A percentile compares a stretch with the other conserved stretches of the same genome.
Evolutionary conservation across 2,329 filamentous ascomycete genomes (phyloP).

Genomic region (Harringtonia lauricola): DNA sequence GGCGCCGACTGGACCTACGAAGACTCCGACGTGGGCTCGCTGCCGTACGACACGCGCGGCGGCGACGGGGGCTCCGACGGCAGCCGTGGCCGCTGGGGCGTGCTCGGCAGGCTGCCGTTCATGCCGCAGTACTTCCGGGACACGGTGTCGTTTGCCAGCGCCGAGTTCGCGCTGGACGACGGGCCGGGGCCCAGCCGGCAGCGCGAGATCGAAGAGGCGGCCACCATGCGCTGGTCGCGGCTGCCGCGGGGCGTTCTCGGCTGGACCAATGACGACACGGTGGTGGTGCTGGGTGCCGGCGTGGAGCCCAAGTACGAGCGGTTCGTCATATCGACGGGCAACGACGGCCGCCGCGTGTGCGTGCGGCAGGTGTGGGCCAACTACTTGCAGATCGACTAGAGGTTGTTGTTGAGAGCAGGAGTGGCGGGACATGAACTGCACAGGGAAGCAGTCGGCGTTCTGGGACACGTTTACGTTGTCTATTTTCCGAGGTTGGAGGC

Average conservation of each 20-base stretch:
- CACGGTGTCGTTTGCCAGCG: slow-evolving; percentile 72
- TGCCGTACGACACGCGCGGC: slow-evolving; percentile 4
- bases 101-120: slow-evolving; percentile 71
- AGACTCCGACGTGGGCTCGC: slow-evolving; percentile 9
- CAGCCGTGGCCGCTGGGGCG: slow-evolving; percentile 68
- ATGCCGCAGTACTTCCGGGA: slow-evolving; percentile 85
- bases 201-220: slow-evolving; percentile 21
- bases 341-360: slow-evolving; percentile 56
- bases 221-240: slow-evolving; percentile 38
- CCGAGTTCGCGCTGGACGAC: slow-evolving; percentile 76
- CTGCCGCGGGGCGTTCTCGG: slow-evolving; percentile 77
- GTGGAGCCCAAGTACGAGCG: slow-evolving; percentile 80
- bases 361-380: slow-evolving; percentile 72
- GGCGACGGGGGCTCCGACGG: slow-evolving; percentile 9
- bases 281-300: slow-evolving; percentile 71
- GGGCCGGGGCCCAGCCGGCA: slow-evolving; percentile 19
- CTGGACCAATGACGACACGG: slow-evolving; percentile 64
- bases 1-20: slow-evolving; percentile 11
- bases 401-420: neutral
- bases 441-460: neutral
- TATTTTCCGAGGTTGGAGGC: neutral
- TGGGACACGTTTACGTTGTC: neutral
- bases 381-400: slow-evolving; percentile 38
- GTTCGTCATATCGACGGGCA: slow-evolving; percentile 59
- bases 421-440: neutral